A percentile compares a stretch with the other conserved stretches of the same genome.
These are phyloP conservation scores for Pichia sporocuriosa DNA, from an alignment of 805 yeast genomes.

Conservation along the genomic window DNA sequence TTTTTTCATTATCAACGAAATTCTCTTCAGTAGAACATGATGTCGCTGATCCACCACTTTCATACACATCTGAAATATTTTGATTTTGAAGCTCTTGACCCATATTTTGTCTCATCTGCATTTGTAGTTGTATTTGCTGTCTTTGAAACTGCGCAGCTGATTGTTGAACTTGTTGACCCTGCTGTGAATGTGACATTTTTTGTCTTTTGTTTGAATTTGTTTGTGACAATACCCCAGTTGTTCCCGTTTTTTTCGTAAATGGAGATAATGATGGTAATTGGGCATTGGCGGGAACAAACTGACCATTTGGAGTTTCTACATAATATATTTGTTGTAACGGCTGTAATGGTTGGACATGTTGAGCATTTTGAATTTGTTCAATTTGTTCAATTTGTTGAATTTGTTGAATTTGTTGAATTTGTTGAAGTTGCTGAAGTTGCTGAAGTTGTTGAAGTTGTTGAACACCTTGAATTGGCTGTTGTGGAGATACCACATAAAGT, in stretches of 20 bases:
- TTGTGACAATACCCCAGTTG: background rate
- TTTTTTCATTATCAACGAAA: background rate
- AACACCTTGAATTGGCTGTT: background rate
- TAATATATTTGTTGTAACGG: conserved; percentile 1
- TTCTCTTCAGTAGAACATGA: background rate
- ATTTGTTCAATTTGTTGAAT: background rate
- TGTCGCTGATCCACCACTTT: background rate
- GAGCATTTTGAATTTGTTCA: background rate
- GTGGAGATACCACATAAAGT: too few species aligned
- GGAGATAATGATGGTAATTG: conserved; percentile 5
- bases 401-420: background rate
- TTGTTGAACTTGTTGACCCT: background rate
- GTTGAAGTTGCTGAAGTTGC: conserved; percentile 1
- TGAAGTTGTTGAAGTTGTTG: background rate
- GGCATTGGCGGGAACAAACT: conserved; percentile 5
- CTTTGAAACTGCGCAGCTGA: conserved; percentile 2
- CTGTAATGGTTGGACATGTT: background rate
- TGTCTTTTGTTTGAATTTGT: conserved; percentile 5
- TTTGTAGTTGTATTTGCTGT: conserved; percentile 4
- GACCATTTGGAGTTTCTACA: conserved; percentile 2
- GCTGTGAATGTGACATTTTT: background rate
- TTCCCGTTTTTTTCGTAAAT: background rate
- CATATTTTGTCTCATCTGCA: conserved; percentile 3
- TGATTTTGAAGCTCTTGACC: background rate
- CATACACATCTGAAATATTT: conserved; percentile 10